These are phyloP conservation scores for Tubosaeta sp. DNA, from an alignment of 768 basidiomycete species.

Conservation along the genomic window DNA sequence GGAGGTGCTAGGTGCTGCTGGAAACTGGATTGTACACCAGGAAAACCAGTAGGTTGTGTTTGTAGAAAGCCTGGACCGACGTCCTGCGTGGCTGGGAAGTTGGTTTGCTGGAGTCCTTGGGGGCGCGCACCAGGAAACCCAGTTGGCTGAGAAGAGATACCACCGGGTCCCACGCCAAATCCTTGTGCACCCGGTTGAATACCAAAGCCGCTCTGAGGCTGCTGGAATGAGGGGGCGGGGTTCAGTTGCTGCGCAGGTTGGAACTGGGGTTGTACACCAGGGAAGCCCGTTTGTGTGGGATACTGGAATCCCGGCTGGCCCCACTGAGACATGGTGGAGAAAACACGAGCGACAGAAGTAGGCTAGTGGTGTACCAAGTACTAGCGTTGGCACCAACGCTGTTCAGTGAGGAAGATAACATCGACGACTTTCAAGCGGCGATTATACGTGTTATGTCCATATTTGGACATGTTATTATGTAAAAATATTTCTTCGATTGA, in stretches of 20 bases:
- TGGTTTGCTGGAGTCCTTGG: constrained; percentile 38
- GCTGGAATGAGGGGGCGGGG: constrained; percentile 37
- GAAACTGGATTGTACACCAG: constrained; percentile 10
- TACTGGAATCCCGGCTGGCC: constrained; percentile 67
- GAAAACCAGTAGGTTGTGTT: constrained; percentile 51
- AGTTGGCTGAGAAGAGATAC: constrained; percentile 60
- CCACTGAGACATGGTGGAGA: constrained; percentile 72
- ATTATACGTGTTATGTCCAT: not conserved
- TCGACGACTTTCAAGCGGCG: not conserved
- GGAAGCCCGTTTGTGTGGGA: constrained; percentile 70
- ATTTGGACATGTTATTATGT: not conserved
- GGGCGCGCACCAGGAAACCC: constrained; percentile 40
- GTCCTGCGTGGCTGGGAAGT: constrained; percentile 36
- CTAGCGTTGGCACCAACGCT: no score
- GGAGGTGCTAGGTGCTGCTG: constrained; percentile 49
- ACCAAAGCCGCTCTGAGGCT: constrained; percentile 34
- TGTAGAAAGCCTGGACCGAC: constrained; percentile 36
- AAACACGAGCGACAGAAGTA: not conserved
- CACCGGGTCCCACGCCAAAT: constrained; percentile 33
- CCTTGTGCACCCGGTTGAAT: constrained; percentile 23
- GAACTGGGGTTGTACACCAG: constrained; percentile 42
- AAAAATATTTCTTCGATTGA: not conserved
- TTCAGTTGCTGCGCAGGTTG: constrained; percentile 33
- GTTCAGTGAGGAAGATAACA: no score
- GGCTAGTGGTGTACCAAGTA: no score